A percentile compares a stretch with the other conserved stretches of the same genome.
These are phyloP conservation scores for Gossypium rotundifolium DNA, from an alignment of 345 rosid genomes.

Conservation along the genomic window DNA sequence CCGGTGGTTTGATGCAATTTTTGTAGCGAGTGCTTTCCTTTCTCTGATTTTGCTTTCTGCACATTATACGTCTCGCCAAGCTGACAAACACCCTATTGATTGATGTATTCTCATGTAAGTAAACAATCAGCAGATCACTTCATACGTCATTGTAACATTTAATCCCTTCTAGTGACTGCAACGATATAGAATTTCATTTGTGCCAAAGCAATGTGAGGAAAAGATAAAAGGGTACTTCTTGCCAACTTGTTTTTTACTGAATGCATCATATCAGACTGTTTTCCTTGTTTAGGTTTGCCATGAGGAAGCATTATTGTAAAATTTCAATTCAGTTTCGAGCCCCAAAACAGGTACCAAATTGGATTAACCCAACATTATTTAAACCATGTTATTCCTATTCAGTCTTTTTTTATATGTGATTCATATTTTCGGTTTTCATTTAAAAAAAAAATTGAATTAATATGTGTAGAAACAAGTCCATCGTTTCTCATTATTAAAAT, in stretches of 20 bases:
- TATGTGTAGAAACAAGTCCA: background rate
- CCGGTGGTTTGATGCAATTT: slow-evolving; percentile 94
- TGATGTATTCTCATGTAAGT: slow-evolving; percentile 32
- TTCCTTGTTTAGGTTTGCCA: slow-evolving; percentile 9
- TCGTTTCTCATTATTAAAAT: background rate
- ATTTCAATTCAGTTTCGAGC: background rate
- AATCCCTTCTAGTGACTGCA: background rate
- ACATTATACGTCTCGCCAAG: slow-evolving; percentile 92
- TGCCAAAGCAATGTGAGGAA: background rate
- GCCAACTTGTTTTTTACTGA: background rate
- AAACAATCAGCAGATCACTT: background rate
- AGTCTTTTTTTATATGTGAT: background rate
- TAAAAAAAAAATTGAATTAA: background rate
- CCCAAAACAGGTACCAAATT: background rate
- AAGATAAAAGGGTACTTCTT: background rate
- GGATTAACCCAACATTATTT: background rate
- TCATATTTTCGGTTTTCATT: background rate
- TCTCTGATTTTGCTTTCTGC: slow-evolving; percentile 90
- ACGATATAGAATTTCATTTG: background rate
- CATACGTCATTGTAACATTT: background rate
- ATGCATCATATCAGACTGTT: background rate
- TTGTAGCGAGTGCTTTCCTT: slow-evolving; percentile 93
- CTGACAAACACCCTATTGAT: slow-evolving; percentile 91
- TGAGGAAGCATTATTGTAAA: background rate
- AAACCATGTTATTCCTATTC: background rate